Conservation (phyloP, 768 basidiomycete genomes). For the Cystoderma amianthinum region DNA sequence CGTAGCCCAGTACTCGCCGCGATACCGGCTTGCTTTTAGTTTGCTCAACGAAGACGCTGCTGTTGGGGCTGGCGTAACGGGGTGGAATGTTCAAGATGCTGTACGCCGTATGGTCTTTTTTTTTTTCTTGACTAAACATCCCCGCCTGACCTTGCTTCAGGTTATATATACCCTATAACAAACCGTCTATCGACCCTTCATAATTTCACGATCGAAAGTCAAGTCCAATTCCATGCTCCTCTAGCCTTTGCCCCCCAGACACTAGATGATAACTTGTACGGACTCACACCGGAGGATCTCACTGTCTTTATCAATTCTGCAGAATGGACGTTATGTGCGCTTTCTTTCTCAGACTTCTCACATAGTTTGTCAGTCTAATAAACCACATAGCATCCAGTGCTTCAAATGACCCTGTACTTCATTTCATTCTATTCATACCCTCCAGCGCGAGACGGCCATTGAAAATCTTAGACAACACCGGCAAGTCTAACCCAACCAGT, state of each 20-base stretch:
- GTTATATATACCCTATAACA: slow-evolving; percentile 61
- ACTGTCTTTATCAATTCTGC: slow-evolving; percentile 95
- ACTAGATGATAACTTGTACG: slow-evolving; percentile 35
- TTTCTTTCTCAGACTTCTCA: background rate
- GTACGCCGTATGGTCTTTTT: slow-evolving; percentile 42
- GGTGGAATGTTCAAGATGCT: slow-evolving; percentile 70
- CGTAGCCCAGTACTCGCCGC: slow-evolving; percentile 70
- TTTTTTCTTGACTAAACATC: too few species aligned
- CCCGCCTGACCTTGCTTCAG: slow-evolving; percentile 30
- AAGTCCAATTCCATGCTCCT: slow-evolving; percentile 88
- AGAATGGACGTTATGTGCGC: slow-evolving; percentile 86
- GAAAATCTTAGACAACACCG: slow-evolving; percentile 48
- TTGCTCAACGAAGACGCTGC: slow-evolving; percentile 87
- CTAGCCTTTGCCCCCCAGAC: slow-evolving; percentile 67
- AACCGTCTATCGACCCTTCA: slow-evolving; percentile 58
- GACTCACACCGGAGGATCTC: slow-evolving; percentile 73
- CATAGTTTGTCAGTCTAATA: background rate
- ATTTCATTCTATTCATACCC: slow-evolving; percentile 89
- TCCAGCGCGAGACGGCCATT: slow-evolving; percentile 64
- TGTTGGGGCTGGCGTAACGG: slow-evolving; percentile 45
- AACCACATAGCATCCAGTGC: slow-evolving; percentile 70
- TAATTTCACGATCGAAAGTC: slow-evolving; percentile 92
- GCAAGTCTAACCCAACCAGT: slow-evolving; percentile 20
- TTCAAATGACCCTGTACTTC: slow-evolving; percentile 89
- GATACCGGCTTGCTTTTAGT: slow-evolving; percentile 86